These are phyloP conservation scores for Xylariales sp. DNA, from an alignment of 2,329 filamentous ascomycete genomes.

Conservation along the genomic window DNA sequence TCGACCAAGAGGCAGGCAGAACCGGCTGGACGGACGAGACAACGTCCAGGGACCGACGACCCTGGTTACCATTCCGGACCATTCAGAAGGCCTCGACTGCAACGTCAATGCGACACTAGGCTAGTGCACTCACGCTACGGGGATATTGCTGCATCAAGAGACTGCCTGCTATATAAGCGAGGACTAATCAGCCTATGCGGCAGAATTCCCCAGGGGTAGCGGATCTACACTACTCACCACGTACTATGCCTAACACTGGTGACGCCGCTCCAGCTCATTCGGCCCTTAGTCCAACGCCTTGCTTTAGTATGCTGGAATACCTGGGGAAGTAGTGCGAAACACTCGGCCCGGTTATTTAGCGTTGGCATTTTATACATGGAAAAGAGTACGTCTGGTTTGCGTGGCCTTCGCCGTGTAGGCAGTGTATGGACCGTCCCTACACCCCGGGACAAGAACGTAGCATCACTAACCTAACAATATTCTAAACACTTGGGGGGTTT, in stretches of 20 bases:
- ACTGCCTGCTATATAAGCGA: conserved; percentile 1
- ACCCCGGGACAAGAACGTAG: no score
- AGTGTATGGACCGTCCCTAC: no score
- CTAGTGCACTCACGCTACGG: conserved; percentile 8
- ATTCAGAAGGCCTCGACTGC: conserved; percentile 16
- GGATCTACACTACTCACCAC: no score
- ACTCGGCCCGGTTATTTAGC: no score
- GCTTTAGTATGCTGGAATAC: not conserved
- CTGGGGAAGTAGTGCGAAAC: no score
- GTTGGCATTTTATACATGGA: no score
- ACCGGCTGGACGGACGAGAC: conserved; percentile 25
- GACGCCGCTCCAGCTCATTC: conserved; percentile 18
- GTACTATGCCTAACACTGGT: not conserved
- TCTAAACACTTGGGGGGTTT: no score
- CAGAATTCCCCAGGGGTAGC: conserved; percentile 9
- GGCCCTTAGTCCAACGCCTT: conserved; percentile 2
- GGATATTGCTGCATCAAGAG: conserved; percentile 20
- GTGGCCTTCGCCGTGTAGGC: no score
- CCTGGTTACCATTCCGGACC: conserved; percentile 13
- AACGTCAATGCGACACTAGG: conserved; percentile 26
- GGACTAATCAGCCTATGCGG: conserved; percentile 12
- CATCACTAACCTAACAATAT: no score
- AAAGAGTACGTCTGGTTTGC: no score
- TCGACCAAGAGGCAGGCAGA: conserved; percentile 23
- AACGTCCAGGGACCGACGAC: not conserved